Evolutionary conservation across 2,329 filamentous ascomycete genomes (phyloP).

Genomic region (Coniella vitis): DNA sequence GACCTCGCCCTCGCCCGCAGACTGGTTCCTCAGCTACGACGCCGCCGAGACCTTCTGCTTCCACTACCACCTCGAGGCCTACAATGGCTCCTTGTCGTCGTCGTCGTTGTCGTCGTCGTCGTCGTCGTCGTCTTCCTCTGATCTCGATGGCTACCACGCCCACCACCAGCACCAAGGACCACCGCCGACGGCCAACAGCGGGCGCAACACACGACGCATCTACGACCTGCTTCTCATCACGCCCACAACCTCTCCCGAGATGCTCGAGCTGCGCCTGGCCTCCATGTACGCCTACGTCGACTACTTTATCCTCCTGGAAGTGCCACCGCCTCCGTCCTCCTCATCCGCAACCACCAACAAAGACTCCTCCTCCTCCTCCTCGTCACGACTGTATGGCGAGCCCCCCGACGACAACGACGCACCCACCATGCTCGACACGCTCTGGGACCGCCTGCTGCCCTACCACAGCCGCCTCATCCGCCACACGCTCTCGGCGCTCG

Average conservation of each 20-base stretch:
- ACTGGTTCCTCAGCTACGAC: not conserved
- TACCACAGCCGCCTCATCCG: constrained; percentile 35
- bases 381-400: constrained; percentile 19
- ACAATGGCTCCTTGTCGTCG: constrained; percentile 1
- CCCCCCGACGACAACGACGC: constrained; percentile 32
- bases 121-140: too few species aligned
- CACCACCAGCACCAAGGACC: constrained; percentile 27
- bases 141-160: not conserved
- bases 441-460: constrained; percentile 27
- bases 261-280: constrained; percentile 16
- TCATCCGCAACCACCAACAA: not conserved
- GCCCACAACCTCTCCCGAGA: constrained; percentile 14
- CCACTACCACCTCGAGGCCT: constrained; percentile 7
- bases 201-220: constrained; percentile 12
- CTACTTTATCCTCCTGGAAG: constrained; percentile 37
- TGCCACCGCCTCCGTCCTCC: constrained; percentile 12
- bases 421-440: constrained; percentile 29
- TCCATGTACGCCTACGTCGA: constrained; percentile 30
- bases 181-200: constrained; percentile 5
- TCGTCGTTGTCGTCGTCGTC: too few species aligned
- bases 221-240: constrained; percentile 19
- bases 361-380: not conserved
- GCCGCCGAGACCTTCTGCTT: constrained; percentile 6
- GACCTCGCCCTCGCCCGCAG: not conserved
- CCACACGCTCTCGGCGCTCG: constrained; percentile 27